Percentiles rank a stretch among this genome's conserved stretches.
phyloP scores from a whole-genome alignment of 2,329 filamentous ascomycete genomes.

The Tolypocladium endophyticum region DNA sequence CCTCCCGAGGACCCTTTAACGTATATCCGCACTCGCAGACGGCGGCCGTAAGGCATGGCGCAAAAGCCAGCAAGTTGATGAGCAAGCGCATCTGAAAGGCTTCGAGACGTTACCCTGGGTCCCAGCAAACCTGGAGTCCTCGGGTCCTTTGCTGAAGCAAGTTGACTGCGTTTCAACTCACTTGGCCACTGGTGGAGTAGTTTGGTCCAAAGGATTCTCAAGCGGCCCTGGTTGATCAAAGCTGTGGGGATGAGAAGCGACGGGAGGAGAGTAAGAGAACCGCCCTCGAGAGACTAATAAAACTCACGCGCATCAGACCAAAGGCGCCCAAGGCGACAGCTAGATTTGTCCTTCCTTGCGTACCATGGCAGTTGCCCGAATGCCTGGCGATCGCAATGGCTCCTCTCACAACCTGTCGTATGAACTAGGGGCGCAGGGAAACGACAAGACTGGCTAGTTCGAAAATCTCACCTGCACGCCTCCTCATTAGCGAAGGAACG shows the following conservation, averaged over 20 bases:
- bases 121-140: not conserved
- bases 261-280: not conserved
- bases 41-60: constrained; percentile 17
- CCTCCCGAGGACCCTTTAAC: constrained; percentile 31
- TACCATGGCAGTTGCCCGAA: not conserved
- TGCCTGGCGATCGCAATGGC: not conserved
- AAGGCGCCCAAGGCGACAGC: not conserved
- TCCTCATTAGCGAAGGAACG: not conserved
- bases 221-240: not conserved
- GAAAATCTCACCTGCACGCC: not conserved
- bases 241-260: not conserved
- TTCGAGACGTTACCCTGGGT: not conserved
- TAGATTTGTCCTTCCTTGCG: not conserved
- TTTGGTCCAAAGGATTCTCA: not conserved
- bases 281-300: not conserved
- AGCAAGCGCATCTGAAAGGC: not conserved
- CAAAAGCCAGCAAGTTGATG: constrained; percentile 2
- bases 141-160: not conserved
- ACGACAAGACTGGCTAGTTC: not conserved
- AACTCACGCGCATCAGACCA: not conserved
- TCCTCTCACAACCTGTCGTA: not conserved
- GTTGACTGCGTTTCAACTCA: not conserved
- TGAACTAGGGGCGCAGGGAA: not conserved
- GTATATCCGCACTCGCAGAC: constrained; percentile 67
- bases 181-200: not conserved